Percentiles rank a stretch among this genome's conserved stretches.
Evolutionary conservation across 257 asterid species (phyloP).

Genomic region (Salvia miltiorrhiza): DNA sequence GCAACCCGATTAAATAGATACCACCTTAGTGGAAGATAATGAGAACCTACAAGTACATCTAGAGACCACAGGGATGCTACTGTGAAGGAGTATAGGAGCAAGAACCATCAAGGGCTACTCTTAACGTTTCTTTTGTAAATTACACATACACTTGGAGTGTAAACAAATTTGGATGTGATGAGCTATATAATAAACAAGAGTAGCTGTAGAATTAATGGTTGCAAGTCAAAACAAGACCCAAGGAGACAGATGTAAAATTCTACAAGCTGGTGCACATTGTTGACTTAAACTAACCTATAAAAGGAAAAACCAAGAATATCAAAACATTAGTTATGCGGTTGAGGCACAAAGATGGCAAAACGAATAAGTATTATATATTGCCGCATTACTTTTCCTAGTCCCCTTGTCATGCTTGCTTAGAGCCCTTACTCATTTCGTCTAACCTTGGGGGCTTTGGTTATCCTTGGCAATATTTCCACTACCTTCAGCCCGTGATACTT

Average conservation of each 20-base stretch:
- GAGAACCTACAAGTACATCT: neutral
- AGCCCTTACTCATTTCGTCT: conserved; percentile 20
- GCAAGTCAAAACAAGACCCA: conserved; percentile 1
- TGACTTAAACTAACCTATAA: conserved; percentile 12
- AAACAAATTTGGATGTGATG: conserved; percentile 5
- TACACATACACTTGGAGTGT: neutral
- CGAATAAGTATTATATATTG: neutral
- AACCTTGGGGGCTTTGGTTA: conserved; percentile 23
- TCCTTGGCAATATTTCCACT: conserved; percentile 27
- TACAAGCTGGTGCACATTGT: neutral
- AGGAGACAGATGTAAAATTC: conserved; percentile 7
- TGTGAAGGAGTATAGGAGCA: neutral
- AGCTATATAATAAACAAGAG: neutral
- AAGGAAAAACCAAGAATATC: neutral
- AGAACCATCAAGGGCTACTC: neutral
- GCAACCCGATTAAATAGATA: neutral
- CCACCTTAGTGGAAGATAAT: neutral
- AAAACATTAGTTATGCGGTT: conserved; percentile 9
- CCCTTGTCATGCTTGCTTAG: conserved; percentile 18
- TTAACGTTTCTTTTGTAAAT: neutral
- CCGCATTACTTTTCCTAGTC: neutral
- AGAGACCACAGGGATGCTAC: neutral
- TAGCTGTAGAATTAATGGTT: neutral
- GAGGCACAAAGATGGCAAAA: conserved; percentile 19
- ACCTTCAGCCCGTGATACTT: conserved; percentile 31